Conservation (phyloP, 768 basidiomycete species). For the Mycena haematopus region DNA sequence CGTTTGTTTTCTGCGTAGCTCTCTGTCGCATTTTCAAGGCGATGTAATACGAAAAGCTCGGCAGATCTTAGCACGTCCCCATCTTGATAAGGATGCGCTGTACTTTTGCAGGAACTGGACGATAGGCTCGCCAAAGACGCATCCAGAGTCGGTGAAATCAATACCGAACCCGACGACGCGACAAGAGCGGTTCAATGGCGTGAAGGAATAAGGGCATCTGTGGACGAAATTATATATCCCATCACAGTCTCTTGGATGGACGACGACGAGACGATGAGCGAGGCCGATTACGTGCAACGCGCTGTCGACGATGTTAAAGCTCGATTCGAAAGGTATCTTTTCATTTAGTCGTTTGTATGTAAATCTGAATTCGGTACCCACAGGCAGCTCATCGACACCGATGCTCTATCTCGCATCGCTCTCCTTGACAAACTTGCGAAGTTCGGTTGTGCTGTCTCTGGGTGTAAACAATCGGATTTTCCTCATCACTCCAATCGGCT, state of each 20-base stretch:
- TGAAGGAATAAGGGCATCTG: constrained; percentile 38
- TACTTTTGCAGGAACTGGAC: constrained; percentile 18
- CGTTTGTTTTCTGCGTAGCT: constrained; percentile 38
- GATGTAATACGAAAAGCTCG: constrained; percentile 33
- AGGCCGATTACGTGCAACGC: constrained; percentile 48
- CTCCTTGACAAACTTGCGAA: constrained; percentile 41
- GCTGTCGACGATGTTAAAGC: constrained; percentile 54
- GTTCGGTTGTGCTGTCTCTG: constrained; percentile 46
- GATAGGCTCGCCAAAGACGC: constrained; percentile 12
- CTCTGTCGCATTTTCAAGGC: constrained; percentile 38
- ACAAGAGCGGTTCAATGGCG: constrained; percentile 39
- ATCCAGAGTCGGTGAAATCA: not conserved
- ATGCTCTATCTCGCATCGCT: constrained; percentile 38
- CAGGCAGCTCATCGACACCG: constrained; percentile 47
- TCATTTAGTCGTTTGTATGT: not conserved
- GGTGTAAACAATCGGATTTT: constrained; percentile 42
- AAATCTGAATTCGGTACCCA: constrained; percentile 6
- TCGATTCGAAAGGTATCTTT: constrained; percentile 48
- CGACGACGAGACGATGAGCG: constrained; percentile 51
- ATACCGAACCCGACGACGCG: not conserved
- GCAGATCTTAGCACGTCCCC: constrained; percentile 22
- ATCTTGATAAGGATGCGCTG: constrained; percentile 12
- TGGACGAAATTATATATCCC: constrained; percentile 51
- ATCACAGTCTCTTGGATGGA: constrained; percentile 61
- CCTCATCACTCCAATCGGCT: constrained; percentile 33